Percentiles rank a stretch among this genome's conserved stretches.
Evolutionary conservation across 768 basidiomycete genomes (phyloP).

Genomic region (Mycena haematopus): DNA sequence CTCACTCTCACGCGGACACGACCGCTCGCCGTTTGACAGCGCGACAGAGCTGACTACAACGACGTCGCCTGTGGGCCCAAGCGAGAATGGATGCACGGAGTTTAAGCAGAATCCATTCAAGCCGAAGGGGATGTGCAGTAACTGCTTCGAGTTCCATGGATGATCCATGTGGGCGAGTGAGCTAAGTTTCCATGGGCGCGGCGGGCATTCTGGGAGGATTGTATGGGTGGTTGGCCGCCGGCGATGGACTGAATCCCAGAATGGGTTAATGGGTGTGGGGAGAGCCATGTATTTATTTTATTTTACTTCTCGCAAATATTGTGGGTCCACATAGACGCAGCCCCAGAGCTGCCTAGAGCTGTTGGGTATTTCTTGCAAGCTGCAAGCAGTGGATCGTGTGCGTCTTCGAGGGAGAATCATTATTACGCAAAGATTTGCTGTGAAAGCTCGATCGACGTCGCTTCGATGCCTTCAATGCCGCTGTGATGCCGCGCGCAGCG

Average conservation of each 20-base stretch:
- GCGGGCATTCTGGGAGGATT: not conserved
- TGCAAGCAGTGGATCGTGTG: not conserved
- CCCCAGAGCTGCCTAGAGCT: not conserved
- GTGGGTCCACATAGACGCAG: too few species aligned
- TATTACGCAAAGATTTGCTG: slow-evolving; percentile 15
- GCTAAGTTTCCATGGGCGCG: not conserved
- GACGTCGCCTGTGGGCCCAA: slow-evolving; percentile 24
- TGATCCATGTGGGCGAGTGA: slow-evolving; percentile 13
- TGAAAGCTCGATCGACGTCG: slow-evolving; percentile 13
- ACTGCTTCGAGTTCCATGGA: slow-evolving; percentile 65
- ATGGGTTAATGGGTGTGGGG: not conserved
- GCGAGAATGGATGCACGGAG: slow-evolving; percentile 47
- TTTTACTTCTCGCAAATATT: not conserved
- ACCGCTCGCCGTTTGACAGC: slow-evolving; percentile 73
- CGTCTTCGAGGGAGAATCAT: slow-evolving; percentile 8
- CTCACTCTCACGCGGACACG: slow-evolving; percentile 37
- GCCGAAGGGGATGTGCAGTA: slow-evolving; percentile 67
- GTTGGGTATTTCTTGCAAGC: too few species aligned
- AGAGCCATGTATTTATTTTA: not conserved
- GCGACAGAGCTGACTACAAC: slow-evolving; percentile 47
- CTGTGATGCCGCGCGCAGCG: not conserved
- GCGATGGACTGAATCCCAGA: not conserved
- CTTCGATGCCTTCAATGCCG: slow-evolving; percentile 4
- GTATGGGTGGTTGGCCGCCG: not conserved
- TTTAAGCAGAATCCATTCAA: slow-evolving; percentile 77